Conservation (phyloP, 1,284 basidiomycete species). For the Puccinia hordei region DNA sequence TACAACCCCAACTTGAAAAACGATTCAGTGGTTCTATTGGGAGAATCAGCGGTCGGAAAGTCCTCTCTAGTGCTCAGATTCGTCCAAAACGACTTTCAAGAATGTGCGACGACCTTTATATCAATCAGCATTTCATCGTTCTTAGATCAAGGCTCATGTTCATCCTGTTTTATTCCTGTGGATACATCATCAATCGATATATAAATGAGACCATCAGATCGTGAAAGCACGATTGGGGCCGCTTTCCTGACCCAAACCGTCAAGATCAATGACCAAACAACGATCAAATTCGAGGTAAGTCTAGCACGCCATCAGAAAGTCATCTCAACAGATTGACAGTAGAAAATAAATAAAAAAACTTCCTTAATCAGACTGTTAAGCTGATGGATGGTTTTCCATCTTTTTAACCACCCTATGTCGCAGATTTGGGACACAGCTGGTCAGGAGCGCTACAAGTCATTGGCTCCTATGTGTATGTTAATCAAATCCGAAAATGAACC, state of each 20-base stretch:
- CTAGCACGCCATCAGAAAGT: too few relatives aligned
- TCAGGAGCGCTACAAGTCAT: constrained; percentile 80
- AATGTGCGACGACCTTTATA: constrained; percentile 72
- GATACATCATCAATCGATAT: not conserved
- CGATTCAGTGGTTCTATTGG: constrained; percentile 58
- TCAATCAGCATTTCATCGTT: too few relatives aligned
- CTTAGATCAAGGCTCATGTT: not conserved
- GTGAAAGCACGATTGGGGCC: constrained; percentile 63
- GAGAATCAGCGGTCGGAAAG: constrained; percentile 96
- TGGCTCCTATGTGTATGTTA: constrained; percentile 66
- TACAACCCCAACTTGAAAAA: not conserved
- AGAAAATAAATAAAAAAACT: too few relatives aligned
- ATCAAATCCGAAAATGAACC: too few relatives aligned
- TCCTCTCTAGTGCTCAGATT: constrained; percentile 92
- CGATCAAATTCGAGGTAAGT: constrained; percentile 90
- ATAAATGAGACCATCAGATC: not conserved
- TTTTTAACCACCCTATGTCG: constrained; percentile 27
- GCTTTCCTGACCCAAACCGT: constrained; percentile 97
- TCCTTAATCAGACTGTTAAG: too few relatives aligned
- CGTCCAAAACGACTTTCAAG: constrained; percentile 96
- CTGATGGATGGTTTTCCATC: too few relatives aligned
- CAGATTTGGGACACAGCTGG: constrained; percentile 77
- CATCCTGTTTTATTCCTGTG: constrained; percentile 43
- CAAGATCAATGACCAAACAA: constrained; percentile 80
- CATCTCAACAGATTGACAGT: too few relatives aligned